Conservation (phyloP, 2,329 filamentous ascomycete species). For the Pyricularia grisea region DNA sequence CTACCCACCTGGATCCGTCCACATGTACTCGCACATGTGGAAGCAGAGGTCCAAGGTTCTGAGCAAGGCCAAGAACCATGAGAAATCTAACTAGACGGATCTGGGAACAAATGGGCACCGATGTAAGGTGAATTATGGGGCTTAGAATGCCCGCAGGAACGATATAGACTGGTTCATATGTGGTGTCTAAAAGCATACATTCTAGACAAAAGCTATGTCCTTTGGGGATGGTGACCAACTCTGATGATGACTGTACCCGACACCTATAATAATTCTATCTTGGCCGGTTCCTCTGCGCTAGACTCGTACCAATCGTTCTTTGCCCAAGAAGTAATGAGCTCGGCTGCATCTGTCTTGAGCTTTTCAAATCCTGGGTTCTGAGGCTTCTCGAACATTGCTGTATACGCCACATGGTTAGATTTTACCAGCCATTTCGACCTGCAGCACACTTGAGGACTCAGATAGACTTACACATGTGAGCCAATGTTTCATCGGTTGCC, state of each 20-base stretch:
- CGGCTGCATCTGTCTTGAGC: slow-evolving; percentile 56
- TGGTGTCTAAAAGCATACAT: not conserved
- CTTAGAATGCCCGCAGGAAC: not conserved
- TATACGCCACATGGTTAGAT: not conserved
- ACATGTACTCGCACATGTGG: slow-evolving; percentile 94
- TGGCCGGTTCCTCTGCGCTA: slow-evolving; percentile 25
- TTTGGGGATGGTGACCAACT: not conserved
- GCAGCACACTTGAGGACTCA: not conserved
- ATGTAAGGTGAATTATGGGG: not conserved
- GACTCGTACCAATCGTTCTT: slow-evolving; percentile 58
- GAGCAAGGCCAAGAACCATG: slow-evolving; percentile 37
- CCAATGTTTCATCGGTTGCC: slow-evolving; percentile 67
- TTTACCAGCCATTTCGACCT: not conserved
- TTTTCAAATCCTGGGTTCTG: slow-evolving; percentile 65
- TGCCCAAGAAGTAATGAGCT: slow-evolving; percentile 56
- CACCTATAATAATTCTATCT: not conserved
- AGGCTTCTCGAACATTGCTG: slow-evolving; percentile 63
- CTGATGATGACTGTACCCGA: not conserved
- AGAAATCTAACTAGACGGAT: slow-evolving; percentile 27
- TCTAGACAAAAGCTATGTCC: not conserved
- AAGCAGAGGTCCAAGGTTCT: slow-evolving; percentile 74
- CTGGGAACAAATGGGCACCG: not conserved
- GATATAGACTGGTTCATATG: not conserved
- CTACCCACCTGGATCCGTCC: slow-evolving; percentile 51
- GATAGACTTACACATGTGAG: slow-evolving; percentile 61